Evolutionary conservation across 78 protist species (phyloP), one percentile per base, ranked within the genome.

Genomic region (Tieghemostelium lacteum): DNA sequence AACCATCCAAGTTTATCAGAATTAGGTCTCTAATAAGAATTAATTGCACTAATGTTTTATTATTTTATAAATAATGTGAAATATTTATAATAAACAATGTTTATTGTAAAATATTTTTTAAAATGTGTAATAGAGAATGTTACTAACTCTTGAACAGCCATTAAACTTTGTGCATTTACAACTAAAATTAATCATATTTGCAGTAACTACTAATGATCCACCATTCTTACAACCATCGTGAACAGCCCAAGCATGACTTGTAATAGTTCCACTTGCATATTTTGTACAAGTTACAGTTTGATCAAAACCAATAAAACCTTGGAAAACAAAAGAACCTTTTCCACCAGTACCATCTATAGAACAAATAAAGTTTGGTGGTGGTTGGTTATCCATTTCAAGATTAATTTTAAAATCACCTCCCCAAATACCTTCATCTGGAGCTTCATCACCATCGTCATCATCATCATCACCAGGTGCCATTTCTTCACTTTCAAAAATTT

Each of bases 1-100:
- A 55, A 78, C 36, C 88, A 78, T 24, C 73, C 73, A 36, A 8
- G 37, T 20, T 37, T 78, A 78, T 36, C 88, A 1, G 75, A 78
- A 0, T 24, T 76, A 20, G 87, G 87, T 31, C 42, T 76, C 10
- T 76, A 76, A 64, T n/a, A n/a, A n/a, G n/a, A n/a, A n/a, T n/a
- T n/a, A n/a, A n/a, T n/a, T n/a, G n/a, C n/a, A n/a, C n/a, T n/a
- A n/a, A n/a, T n/a, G n/a, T n/a, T n/a, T n/a, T n/a, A n/a, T n/a
- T n/a, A n/a, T n/a, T n/a, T n/a, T n/a, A n/a, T n/a, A n/a, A n/a
- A n/a, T n/a, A n/a, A n/a, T n/a, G n/a, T n/a, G n/a, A n/a, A n/a
- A n/a, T n/a, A n/a, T n/a, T n/a, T n/a, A n/a, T n/a, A n/a, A n/a
- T n/a, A n/a, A n/a, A n/a, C n/a, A n/a, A n/a, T n/a, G n/a, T n/a